Evolutionary conservation across 139 green algal species (phyloP), one percentile per base, ranked within the genome.

Genomic region (Chlorella sorokiniana): DNA sequence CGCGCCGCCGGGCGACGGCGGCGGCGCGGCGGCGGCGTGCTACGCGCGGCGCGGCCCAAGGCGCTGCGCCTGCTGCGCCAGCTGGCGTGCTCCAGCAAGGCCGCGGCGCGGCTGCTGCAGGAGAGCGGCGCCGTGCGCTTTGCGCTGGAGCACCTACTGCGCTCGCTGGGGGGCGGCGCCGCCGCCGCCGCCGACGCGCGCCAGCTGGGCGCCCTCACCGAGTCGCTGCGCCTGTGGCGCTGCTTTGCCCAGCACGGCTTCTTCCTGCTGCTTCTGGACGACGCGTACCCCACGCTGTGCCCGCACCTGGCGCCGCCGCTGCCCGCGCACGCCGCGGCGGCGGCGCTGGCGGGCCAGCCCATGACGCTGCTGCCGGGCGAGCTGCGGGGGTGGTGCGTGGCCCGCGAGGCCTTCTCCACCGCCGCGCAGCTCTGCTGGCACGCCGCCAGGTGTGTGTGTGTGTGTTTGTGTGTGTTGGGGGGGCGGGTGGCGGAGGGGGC

Each of bases 221-320:
- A 93, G 71, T 81, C 83, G 22, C 81, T 93, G 44, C 86, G 89
- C 10, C 45, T 85, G 6, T 93, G 90, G 90, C 83, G 89, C 16
- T 81, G 64, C 2, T 87, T 85, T 44, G 87, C 86, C 4, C 65
- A 83, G 35, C 89, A 93, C 45, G 78, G 82, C 29, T 64, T 93
- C n/a, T 54, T 51, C 51, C 27, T 85, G 11, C 8, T 74, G 0
- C 54, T 63, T 35, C 45, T 91, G n/a, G 89, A 93, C 18, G 81
- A 89, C 44, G 65, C 88, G 51, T 93, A 88, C 81, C 64, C 81
- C 29, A 77, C 51, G 25, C 42, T 88, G 10, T 82, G 62, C 69
- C 5, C 78, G 54, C 73, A 54, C 20, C 69, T 81, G 14, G 68
- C 83, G 41, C 78, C 87, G 41, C 77, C 61, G 38, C 75, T 71